Evolutionary conservation across 2,329 filamentous ascomycete species (phyloP), one percentile per base, ranked within the genome.

Genomic region (Scedosporium apiospermum): DNA sequence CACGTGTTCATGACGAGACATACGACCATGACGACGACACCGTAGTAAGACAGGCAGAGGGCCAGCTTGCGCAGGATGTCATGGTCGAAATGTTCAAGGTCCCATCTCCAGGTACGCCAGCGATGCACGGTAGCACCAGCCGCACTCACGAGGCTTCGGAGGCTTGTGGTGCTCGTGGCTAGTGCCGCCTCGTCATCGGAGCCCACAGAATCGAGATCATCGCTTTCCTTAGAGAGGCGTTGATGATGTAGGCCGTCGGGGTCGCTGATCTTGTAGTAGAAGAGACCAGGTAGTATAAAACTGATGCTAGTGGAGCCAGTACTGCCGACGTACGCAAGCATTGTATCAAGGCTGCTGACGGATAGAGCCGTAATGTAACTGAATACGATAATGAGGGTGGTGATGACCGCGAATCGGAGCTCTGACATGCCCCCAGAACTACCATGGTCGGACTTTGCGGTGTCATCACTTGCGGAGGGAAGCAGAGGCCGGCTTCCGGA

Each of bases 201-300:
- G 7, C 80, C 80, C 27, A 80, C 66, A 58, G 89, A 88, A 44
- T 83, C 80, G n/a, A 87, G 86, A 66, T 93, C 90, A 68, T 98
- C 95, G 67, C 97, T 91, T 70, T 95, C 92, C 73, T 98, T 98
- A 65, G 91, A 79, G 9, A 98, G 79, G 14, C 89, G 85, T 72
- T 96, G 93, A 69, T 97, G 92, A 65, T 93, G 86, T 30, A 88
- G 83, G 55, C 90, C 93, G 62, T 96, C 89, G 0, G 95, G 95
- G 26, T 91, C 87, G 12, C 91, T 96, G 64, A 99, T 98, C 76
- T 98, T 98, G 78, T 98, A 99, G 75, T 98, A 99, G 74, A 99
- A 99, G 3, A 99, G 77, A 0, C 95, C 95, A 0, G 95, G 95
- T 0, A 99, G 82, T 67, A 99, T 98, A 73, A 99, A 99, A 65